Evolutionary conservation across 345 rosid species (phyloP).

Genomic region (Populus davidiana): DNA sequence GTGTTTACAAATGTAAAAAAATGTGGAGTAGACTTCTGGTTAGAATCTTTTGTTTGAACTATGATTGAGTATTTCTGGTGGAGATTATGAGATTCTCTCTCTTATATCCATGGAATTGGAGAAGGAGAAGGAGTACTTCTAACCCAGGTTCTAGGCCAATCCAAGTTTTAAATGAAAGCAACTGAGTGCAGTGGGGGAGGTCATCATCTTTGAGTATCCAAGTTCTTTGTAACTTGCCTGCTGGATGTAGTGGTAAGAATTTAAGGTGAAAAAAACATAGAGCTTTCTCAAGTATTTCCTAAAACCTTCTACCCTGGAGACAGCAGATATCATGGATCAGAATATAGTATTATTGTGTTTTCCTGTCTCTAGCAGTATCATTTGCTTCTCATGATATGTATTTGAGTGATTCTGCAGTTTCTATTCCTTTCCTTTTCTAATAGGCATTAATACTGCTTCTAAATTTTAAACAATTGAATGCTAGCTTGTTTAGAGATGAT

Average conservation of each 20-base stretch:
- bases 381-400: not conserved
- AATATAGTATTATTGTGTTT: not conserved
- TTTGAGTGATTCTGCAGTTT: not conserved
- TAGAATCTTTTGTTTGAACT: not conserved
- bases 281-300: not conserved
- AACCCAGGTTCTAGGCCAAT: not conserved
- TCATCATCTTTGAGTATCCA: not conserved
- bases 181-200: not conserved
- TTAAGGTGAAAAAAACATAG: not conserved
- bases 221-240: not conserved
- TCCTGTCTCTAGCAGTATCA: not conserved
- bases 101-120: not conserved
- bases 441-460: not conserved
- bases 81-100: not conserved
- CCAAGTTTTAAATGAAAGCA: slow-evolving; percentile 2
- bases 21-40: not conserved
- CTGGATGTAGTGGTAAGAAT: not conserved
- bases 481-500: not conserved
- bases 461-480: not conserved
- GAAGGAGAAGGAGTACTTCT: not conserved
- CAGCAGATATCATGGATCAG: not conserved
- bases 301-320: not conserved
- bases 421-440: not conserved
- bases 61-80: slow-evolving; percentile 1
- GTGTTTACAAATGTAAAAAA: not conserved